Percentiles rank a stretch among this genome's conserved stretches.
phyloP scores from a whole-genome alignment of 805 yeast genomes.

The Starmerella sp. region DNA sequence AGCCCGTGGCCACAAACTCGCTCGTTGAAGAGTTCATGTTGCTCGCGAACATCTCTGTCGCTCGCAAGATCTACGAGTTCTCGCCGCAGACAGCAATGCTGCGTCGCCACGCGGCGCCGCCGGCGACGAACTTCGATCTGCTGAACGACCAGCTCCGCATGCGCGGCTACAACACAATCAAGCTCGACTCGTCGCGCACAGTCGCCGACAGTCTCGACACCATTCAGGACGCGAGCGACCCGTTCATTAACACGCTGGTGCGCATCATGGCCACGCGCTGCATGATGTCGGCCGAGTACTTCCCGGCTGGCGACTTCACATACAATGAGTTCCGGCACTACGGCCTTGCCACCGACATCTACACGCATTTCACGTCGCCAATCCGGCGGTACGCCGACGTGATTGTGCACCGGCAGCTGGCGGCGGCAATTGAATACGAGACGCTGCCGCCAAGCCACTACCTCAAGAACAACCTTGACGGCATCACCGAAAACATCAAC shows the following conservation, averaged over 20 bases:
- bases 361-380: slow-evolving; percentile 97
- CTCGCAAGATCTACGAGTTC: slow-evolving; percentile 79
- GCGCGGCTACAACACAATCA: slow-evolving; percentile 62
- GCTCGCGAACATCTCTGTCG: slow-evolving; percentile 92
- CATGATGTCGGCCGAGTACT: slow-evolving; percentile 98
- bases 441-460: slow-evolving; percentile 68
- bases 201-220: slow-evolving; percentile 88
- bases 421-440: slow-evolving; percentile 96
- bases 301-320: slow-evolving; percentile 79
- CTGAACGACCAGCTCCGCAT: slow-evolving; percentile 80
- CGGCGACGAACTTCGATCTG: slow-evolving; percentile 80
- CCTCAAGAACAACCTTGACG: slow-evolving; percentile 82
- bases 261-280: slow-evolving; percentile 97
- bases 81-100: slow-evolving; percentile 98
- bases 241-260: slow-evolving; percentile 82
- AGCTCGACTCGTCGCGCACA: slow-evolving; percentile 77
- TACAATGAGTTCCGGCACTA: slow-evolving; percentile 91
- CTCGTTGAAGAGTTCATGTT: slow-evolving; percentile 97
- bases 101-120: slow-evolving; percentile 97
- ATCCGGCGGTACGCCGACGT: slow-evolving; percentile 96
- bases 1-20: slow-evolving; percentile 81
- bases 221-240: slow-evolving; percentile 71
- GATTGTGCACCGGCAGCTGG: slow-evolving; percentile 92
- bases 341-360: slow-evolving; percentile 93
- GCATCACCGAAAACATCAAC: slow-evolving; percentile 79